A percentile compares a stretch with the other conserved stretches of the same genome.
These are phyloP conservation scores for Megacollybia platyphylla DNA, from an alignment of 1,284 basidiomycete species.

Conservation along the genomic window DNA sequence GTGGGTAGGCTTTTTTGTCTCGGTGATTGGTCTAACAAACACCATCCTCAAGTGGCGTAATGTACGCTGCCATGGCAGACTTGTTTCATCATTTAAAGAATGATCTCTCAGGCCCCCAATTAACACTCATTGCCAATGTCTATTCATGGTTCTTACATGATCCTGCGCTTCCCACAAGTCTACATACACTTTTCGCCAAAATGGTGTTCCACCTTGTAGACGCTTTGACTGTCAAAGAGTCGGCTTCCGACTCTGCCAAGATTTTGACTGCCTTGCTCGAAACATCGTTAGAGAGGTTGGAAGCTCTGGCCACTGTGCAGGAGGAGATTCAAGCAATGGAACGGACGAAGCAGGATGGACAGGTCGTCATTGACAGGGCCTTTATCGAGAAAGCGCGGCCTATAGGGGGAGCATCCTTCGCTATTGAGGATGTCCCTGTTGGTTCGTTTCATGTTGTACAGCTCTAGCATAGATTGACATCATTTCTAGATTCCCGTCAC, in stretches of 20 bases:
- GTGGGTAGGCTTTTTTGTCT: slow-evolving; percentile 18
- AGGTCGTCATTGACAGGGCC: slow-evolving; percentile 28
- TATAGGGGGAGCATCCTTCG: slow-evolving; percentile 60
- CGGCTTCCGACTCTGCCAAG: slow-evolving; percentile 50
- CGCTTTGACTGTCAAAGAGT: slow-evolving; percentile 66
- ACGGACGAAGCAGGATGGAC: slow-evolving; percentile 32
- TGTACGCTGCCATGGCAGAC: slow-evolving; percentile 87
- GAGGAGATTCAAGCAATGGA: slow-evolving; percentile 41
- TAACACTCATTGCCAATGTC: slow-evolving; percentile 73
- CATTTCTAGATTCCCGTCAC: slow-evolving; percentile 61
- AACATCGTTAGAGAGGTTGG: slow-evolving; percentile 79
- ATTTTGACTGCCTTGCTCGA: slow-evolving; percentile 73
- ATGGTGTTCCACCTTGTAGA: slow-evolving; percentile 89
- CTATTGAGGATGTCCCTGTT: slow-evolving; percentile 57
- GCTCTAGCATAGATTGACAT: neutral
- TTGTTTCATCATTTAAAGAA: slow-evolving; percentile 85
- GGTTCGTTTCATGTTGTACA: slow-evolving; percentile 29
- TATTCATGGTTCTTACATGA: slow-evolving; percentile 90
- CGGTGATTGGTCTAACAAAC: slow-evolving; percentile 1
- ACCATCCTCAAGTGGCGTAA: slow-evolving; percentile 45
- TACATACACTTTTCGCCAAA: slow-evolving; percentile 91
- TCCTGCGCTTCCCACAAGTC: slow-evolving; percentile 66
- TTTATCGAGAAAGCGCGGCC: slow-evolving; percentile 75
- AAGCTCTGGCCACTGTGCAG: slow-evolving; percentile 64
- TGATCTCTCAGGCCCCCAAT: slow-evolving; percentile 73